Base-by-base conservation (phyloP, 371 early-diverging fungal species). In the Haplosporangium sp. region DNA sequence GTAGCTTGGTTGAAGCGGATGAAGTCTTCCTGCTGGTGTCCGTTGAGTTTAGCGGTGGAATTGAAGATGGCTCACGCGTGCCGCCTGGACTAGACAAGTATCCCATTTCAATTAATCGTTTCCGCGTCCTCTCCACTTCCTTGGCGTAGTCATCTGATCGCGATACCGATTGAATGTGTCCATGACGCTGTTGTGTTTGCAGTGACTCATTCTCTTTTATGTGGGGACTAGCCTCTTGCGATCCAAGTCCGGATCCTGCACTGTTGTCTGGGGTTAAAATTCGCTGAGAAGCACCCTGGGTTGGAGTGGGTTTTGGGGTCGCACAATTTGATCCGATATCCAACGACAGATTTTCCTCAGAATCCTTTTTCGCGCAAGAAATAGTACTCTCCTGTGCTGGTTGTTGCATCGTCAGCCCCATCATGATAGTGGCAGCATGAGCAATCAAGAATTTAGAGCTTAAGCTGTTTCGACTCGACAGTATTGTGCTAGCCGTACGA, bases 381-480 rank as follows among this genome's bases (percentile, higher is more conserved):
- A 38, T 5, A 23, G 23, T 37, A 16, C 38, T 38, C 6, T 64
- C 42, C 48, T 46, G 43, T 10, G 51, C 38, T 8, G 18, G 36
- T 11, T 62, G 62, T 29, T 29, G 29, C 29, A 4, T 4, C 0
- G 14, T 11, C 20, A 76, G 18, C 0, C 67, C 52, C 56, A 66
- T 52, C 71, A 76, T 67, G 20, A 66, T 40, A 1, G 62, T 7
- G 0, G 71, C 71, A 0, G 71, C 77, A 57, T 76, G 71, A 6
- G 67, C 71, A 13, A 59, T 59, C 51, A 76, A 55, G 60, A 70
- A 76, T 23, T 58, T 70, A 20, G 77, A 52, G 21, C 77, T 76
- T 47, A 76, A 13, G 48, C 77, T 76, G 6, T 66, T 48, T 47
- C 75, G 60, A 36, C 38, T 56, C 8, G 48, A 45, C 13, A n/a